These are phyloP conservation scores for Aspergillus neotritici DNA, from an alignment of 2,329 filamentous ascomycete genomes.

Conservation along the genomic window DNA sequence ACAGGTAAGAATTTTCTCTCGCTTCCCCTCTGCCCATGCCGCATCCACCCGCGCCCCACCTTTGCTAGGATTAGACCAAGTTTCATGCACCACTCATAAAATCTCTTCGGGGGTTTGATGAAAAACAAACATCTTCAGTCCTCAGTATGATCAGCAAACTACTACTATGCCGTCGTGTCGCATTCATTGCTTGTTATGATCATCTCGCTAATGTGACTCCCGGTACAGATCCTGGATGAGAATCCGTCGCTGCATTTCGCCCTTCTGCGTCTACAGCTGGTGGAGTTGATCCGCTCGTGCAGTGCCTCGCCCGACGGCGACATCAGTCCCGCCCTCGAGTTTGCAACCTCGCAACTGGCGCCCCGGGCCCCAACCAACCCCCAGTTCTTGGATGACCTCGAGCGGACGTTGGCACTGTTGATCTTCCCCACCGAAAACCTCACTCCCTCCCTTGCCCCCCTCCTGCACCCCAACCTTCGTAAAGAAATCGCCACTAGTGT, in stretches of 20 bases:
- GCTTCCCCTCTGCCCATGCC: background rate
- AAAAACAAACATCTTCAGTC: conserved; percentile 72
- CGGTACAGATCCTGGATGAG: conserved; percentile 71
- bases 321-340: conserved; percentile 73
- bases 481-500: conserved; percentile 79
- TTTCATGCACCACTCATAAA: conserved; percentile 99
- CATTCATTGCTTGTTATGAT: conserved; percentile 9
- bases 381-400: conserved; percentile 78
- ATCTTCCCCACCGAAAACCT: conserved; percentile 81
- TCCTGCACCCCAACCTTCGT: conserved; percentile 74
- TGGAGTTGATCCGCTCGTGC: conserved; percentile 82
- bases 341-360: conserved; percentile 80
- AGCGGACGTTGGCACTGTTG: conserved; percentile 86
- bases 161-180: conserved; percentile 9
- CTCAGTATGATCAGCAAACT: conserved; percentile 68
- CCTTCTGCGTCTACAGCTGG: conserved; percentile 80
- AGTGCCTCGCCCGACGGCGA: conserved; percentile 62
- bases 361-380: conserved; percentile 77
- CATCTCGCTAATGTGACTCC: conserved; percentile 20
- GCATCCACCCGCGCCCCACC: conserved; percentile 9
- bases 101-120: conserved; percentile 80
- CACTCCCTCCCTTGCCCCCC: conserved; percentile 64
- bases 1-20: conserved; percentile 60
- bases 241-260: conserved; percentile 83
- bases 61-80: conserved; percentile 85